phyloP scores from a whole-genome alignment of 169 alveolate genomes.

The Plasmodium gaboni region DNA sequence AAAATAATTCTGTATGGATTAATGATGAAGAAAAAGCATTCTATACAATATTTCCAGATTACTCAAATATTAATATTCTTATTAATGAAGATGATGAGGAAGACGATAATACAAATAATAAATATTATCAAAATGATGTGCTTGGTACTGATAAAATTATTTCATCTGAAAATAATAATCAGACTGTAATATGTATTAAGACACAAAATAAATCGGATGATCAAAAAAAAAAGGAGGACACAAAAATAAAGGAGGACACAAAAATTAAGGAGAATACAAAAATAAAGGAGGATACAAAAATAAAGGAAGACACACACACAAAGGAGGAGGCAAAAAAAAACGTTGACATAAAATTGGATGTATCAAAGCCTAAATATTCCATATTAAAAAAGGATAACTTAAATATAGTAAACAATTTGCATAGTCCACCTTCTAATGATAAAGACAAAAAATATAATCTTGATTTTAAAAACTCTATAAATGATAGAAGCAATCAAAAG shows the following conservation, averaged over 20 bases:
- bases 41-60: slow-evolving; percentile 54
- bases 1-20: slow-evolving; percentile 16
- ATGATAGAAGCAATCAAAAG: too few species aligned
- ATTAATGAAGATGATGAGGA: slow-evolving; percentile 55
- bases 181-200: background rate
- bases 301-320: too few species aligned
- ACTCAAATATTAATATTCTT: slow-evolving; percentile 29
- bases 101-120: slow-evolving; percentile 3
- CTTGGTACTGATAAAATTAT: too few species aligned
- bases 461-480: too few species aligned
- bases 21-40: slow-evolving; percentile 40
- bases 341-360: too few species aligned
- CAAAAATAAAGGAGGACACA: background rate
- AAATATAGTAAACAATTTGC: too few species aligned
- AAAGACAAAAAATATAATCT: background rate
- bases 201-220: background rate
- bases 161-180: background rate
- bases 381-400: too few species aligned
- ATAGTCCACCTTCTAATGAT: too few species aligned
- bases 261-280: background rate
- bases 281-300: too few species aligned
- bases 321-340: too few species aligned
- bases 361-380: background rate
- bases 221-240: background rate
- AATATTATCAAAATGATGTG: background rate